Evolutionary conservation across 2,329 filamentous ascomycete species (phyloP), one percentile per base, ranked within the genome.

Genomic region (Pseudogymnoascus sp.): DNA sequence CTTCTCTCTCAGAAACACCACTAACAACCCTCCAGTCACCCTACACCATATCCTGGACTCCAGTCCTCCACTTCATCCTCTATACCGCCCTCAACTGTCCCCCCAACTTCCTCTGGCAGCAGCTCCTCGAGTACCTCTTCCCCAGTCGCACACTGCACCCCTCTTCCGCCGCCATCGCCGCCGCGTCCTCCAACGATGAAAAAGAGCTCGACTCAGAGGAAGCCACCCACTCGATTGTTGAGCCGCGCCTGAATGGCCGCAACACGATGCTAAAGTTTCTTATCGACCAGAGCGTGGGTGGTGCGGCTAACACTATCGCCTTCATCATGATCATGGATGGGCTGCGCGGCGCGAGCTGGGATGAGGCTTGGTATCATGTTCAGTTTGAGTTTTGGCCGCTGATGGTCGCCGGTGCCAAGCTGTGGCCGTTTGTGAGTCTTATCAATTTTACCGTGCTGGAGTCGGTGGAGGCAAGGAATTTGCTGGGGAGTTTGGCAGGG

Each of bases 101-200:
- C 2, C 89, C 89, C 47, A 97, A 97, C 75, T 90, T 91, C 70
- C 71, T 90, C 68, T 96, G 91, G 92, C 92, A 96, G 79, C 81
- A 84, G 39, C 89, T 82, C 70, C 80, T 96, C 59, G 92, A 96
- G 74, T 77, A 81, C 5, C 75, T 78, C 3, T 95, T 91, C 70
- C 92, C 92, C 0, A 86, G 87, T 0, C 81, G 83, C 67, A 58
- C 37, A 7, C 79, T 80, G 59, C 63, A 71, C 3, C 72, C 77
- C n/a, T 74, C 77, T 2, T 72, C 74, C 5, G 60, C 66, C 18
- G 74, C 77, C 20, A 68, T 78, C 57, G 67, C 69, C 14, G 74
- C 76, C 20, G 75, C 76, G 43, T 72, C 74, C 57, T 69, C 70
- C 39, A 71, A 69, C 60, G 71, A 78, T 64, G 75, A 79, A 58